Percentiles rank a stretch among this genome's conserved stretches.
phyloP scores from a whole-genome alignment of 1,139 yeast genomes.

The Saccharomycopsis phalli region DNA sequence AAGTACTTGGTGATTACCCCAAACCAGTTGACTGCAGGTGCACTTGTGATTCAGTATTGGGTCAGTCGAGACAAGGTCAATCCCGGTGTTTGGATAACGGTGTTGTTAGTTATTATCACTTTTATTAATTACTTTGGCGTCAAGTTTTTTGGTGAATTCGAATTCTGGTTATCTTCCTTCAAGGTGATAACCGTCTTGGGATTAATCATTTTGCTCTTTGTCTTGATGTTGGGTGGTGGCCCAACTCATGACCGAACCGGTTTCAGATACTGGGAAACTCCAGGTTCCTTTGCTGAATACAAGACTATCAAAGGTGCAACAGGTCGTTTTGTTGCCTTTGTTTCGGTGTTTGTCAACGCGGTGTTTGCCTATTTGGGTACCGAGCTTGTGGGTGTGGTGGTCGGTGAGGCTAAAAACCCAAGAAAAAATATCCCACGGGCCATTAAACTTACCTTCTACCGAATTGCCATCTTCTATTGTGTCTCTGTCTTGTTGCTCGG shows the following conservation, averaged over 20 bases:
- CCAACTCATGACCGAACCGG: slow-evolving; percentile 57
- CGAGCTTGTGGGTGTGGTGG: slow-evolving; percentile 67
- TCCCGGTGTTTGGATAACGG: slow-evolving; percentile 53
- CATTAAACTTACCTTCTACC: slow-evolving; percentile 64
- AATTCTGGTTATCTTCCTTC: slow-evolving; percentile 55
- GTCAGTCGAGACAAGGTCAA: slow-evolving; percentile 37
- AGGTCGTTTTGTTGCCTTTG: slow-evolving; percentile 58
- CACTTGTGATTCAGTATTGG: slow-evolving; percentile 58
- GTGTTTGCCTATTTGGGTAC: slow-evolving; percentile 71
- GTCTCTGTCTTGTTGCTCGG: slow-evolving; percentile 55
- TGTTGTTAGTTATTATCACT: slow-evolving; percentile 39
- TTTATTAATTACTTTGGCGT: slow-evolving; percentile 33
- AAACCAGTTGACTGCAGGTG: slow-evolving; percentile 46
- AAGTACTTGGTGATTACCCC: slow-evolving; percentile 61
- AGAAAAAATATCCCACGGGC: slow-evolving; percentile 72
- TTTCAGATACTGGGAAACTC: slow-evolving; percentile 56
- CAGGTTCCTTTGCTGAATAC: slow-evolving; percentile 52
- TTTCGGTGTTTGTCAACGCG: slow-evolving; percentile 62
- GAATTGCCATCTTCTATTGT: slow-evolving; percentile 64
- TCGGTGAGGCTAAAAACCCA: slow-evolving; percentile 72
- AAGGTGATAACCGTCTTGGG: slow-evolving; percentile 52
- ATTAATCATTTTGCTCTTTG: slow-evolving; percentile 38
- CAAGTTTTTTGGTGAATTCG: slow-evolving; percentile 49
- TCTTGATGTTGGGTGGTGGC: slow-evolving; percentile 49
- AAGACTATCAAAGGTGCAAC: slow-evolving; percentile 27